These are phyloP conservation scores for Suhomyces sp. DNA, from an alignment of 805 yeast species.

Conservation along the genomic window DNA sequence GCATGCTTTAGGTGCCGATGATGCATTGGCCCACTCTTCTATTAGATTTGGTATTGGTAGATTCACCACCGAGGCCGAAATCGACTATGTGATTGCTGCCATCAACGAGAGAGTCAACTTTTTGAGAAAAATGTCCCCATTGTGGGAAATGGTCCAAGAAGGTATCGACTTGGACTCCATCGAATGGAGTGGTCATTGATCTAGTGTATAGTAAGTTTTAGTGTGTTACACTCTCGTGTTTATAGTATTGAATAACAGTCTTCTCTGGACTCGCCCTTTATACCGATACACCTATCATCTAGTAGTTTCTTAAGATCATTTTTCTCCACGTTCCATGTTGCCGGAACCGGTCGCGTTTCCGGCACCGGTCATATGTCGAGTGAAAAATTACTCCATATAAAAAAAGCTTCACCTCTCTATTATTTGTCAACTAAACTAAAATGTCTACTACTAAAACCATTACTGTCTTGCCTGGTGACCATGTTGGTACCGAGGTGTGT, in stretches of 20 bases:
- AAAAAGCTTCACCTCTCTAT: neutral
- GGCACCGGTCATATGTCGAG: neutral
- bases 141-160: constrained; percentile 99
- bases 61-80: constrained; percentile 93
- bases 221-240: neutral
- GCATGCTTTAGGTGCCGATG: constrained; percentile 96
- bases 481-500: constrained; percentile 88
- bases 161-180: constrained; percentile 92
- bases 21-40: constrained; percentile 97
- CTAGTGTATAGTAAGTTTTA: neutral
- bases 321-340: neutral
- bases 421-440: neutral
- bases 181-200: constrained; percentile 95
- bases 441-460: constrained; percentile 52
- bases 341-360: neutral
- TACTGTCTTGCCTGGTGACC: constrained; percentile 94
- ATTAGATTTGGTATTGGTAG: constrained; percentile 97
- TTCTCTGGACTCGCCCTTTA: neutral
- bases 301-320: too few species aligned
- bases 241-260: neutral
- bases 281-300: too few species aligned
- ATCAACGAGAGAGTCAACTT: constrained; percentile 86
- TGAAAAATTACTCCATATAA: neutral
- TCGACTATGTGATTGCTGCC: constrained; percentile 89
- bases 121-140: constrained; percentile 87